These are phyloP conservation scores for Tuber brumale DNA, from an alignment of 495 filamentous ascomycete genomes.

Conservation along the genomic window DNA sequence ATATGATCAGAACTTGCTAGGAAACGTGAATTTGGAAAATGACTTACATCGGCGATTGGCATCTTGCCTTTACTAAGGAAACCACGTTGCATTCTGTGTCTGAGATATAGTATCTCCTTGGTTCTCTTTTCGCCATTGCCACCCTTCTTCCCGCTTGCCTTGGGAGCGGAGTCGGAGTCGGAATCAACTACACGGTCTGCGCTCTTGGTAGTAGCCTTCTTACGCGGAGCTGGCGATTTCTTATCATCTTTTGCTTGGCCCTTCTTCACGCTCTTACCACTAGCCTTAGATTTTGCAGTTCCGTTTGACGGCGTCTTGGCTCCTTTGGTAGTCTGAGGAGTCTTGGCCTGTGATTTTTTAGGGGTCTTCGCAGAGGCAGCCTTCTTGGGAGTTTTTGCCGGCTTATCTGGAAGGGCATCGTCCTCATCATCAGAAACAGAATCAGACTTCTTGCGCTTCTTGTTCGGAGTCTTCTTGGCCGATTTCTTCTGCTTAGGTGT, in stretches of 20 bases:
- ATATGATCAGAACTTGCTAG: slow-evolving; percentile 18
- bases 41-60: slow-evolving; percentile 29
- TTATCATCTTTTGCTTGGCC: slow-evolving; percentile 46
- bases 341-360: slow-evolving; percentile 14
- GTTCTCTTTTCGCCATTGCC: background rate
- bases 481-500: slow-evolving; percentile 24
- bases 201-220: slow-evolving; percentile 31
- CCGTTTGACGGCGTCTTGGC: slow-evolving; percentile 36
- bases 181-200: slow-evolving; percentile 34
- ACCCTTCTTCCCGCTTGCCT: slow-evolving; percentile 25
- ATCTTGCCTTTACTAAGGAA: slow-evolving; percentile 38
- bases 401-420: slow-evolving; percentile 34
- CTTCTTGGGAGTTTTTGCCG: slow-evolving; percentile 40
- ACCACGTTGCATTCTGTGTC: slow-evolving; percentile 36
- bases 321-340: slow-evolving; percentile 27
- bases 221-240: slow-evolving; percentile 30
- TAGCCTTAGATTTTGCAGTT: slow-evolving; percentile 26
- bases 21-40: slow-evolving; percentile 7
- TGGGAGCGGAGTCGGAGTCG: slow-evolving; percentile 29
- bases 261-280: slow-evolving; percentile 36
- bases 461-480: slow-evolving; percentile 22
- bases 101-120: slow-evolving; percentile 31
- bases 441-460: slow-evolving; percentile 38
- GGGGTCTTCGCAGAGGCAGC: slow-evolving; percentile 37
- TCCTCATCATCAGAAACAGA: slow-evolving; percentile 38